phyloP scores from a whole-genome alignment of 2,329 filamentous ascomycete species.

The Nemania sp. region DNA sequence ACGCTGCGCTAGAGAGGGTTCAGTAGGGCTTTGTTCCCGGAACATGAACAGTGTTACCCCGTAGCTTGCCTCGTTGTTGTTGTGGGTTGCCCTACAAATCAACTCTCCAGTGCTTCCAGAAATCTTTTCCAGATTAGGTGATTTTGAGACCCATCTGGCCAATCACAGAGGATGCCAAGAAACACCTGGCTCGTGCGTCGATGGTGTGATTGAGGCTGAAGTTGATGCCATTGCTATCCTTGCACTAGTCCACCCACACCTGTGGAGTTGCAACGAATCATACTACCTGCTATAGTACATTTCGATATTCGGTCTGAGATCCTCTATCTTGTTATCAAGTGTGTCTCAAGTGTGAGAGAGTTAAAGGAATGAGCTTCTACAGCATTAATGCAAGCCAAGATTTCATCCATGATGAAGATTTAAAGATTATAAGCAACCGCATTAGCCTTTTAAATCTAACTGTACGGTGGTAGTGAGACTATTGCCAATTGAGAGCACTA shows the following conservation, averaged over 20 bases:
- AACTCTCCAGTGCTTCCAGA: not conserved
- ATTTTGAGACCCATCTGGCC: constrained; percentile 19
- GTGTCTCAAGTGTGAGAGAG: no score
- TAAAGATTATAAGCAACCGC: not conserved
- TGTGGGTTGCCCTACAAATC: not conserved
- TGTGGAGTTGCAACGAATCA: not conserved
- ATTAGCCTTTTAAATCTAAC: not conserved
- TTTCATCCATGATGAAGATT: no score
- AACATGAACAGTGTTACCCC: not conserved
- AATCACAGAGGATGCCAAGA: constrained; percentile 24
- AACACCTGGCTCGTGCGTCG: constrained; percentile 36
- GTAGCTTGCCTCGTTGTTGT: not conserved
- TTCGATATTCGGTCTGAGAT: not conserved
- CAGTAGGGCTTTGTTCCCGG: constrained; percentile 9
- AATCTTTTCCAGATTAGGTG: constrained; percentile 37
- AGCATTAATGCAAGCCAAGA: constrained; percentile 14
- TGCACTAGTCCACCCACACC: constrained; percentile 6
- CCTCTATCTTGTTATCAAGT: not conserved
- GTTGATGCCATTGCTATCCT: constrained; percentile 41
- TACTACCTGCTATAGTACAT: not conserved
- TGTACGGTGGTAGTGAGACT: not conserved
- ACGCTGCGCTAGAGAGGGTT: not conserved
- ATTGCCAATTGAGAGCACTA: not conserved
- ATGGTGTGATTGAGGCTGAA: constrained; percentile 46
- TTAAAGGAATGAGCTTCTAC: no score